Evolutionary conservation across 495 filamentous ascomycete genomes (phyloP).

Genomic region (Annulohypoxylon maeteangense): DNA sequence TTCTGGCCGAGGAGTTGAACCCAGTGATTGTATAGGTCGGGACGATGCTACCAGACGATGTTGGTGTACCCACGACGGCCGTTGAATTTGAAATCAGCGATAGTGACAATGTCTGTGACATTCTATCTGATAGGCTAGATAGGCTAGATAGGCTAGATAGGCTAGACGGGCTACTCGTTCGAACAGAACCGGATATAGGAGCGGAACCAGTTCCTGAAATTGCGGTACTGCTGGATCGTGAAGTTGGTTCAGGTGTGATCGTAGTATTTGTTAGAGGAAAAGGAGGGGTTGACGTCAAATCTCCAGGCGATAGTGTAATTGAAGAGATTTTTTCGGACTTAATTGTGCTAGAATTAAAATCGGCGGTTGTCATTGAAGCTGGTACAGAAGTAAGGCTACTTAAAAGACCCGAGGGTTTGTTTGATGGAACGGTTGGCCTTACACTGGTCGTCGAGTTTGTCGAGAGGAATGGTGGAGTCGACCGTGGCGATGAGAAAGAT

Average conservation of each 20-base stretch:
- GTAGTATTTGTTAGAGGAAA: slow-evolving; percentile 46
- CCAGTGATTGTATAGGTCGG: background rate
- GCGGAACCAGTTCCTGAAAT: slow-evolving; percentile 5
- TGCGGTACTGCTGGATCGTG: background rate
- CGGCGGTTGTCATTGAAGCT: slow-evolving; percentile 16
- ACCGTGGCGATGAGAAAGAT: background rate
- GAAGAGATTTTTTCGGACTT: slow-evolving; percentile 9
- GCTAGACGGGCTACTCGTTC: background rate
- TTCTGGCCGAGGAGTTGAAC: background rate
- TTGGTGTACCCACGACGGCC: background rate
- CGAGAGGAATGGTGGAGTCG: slow-evolving; percentile 32
- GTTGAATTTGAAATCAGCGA: slow-evolving; percentile 21
- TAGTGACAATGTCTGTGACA: slow-evolving; percentile 8
- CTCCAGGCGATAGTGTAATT: slow-evolving; percentile 10
- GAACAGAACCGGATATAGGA: background rate
- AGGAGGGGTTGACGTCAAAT: slow-evolving; percentile 18
- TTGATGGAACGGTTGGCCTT: slow-evolving; percentile 10
- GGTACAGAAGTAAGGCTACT: background rate
- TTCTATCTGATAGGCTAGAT: background rate
- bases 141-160: background rate
- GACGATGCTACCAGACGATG: background rate
- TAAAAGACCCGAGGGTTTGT: slow-evolving; percentile 3
- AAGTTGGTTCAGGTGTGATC: slow-evolving; percentile 32
- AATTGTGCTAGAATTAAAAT: slow-evolving; percentile 15
- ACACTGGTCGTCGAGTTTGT: slow-evolving; percentile 31